A percentile compares a stretch with the other conserved stretches of the same genome.
phyloP scores from a whole-genome alignment of 768 basidiomycete species.

The Favolaschia claudopus region DNA sequence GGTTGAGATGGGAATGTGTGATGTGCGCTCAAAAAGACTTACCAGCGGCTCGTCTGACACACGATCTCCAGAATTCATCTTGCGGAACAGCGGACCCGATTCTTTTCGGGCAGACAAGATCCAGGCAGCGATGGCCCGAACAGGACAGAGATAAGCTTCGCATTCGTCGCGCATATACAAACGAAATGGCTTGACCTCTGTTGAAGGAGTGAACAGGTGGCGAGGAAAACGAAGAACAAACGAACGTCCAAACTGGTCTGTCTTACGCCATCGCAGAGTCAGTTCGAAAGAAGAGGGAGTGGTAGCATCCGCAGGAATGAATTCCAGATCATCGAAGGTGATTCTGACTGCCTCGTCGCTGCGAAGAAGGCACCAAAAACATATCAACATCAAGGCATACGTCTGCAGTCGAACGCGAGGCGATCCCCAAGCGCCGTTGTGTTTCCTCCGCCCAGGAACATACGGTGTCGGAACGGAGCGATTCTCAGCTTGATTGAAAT shows the following conservation, averaged over 20 bases:
- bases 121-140: slow-evolving; percentile 25
- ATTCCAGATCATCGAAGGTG: slow-evolving; percentile 15
- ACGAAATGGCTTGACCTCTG: slow-evolving; percentile 28
- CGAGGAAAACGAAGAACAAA: not conserved
- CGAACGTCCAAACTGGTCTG: slow-evolving; percentile 29
- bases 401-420: not conserved
- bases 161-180: slow-evolving; percentile 5
- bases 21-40: not conserved
- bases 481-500: not conserved
- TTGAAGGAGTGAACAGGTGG: not conserved
- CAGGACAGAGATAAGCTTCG: slow-evolving; percentile 25
- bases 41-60: slow-evolving; percentile 19
- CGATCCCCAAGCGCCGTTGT: not conserved
- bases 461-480: not conserved
- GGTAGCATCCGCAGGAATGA: not conserved
- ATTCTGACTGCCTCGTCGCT: slow-evolving; percentile 29
- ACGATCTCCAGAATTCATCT: slow-evolving; percentile 15
- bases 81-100: slow-evolving; percentile 21
- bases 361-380: slow-evolving; percentile 27
- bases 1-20: not conserved
- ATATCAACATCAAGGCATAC: not conserved
- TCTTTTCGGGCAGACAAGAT: not conserved
- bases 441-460: not conserved
- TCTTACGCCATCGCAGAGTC: slow-evolving; percentile 24
- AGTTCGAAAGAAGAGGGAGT: not conserved